Conservation (phyloP, 176 grass and related monocot species). For the Calamus simplicifolius region DNA sequence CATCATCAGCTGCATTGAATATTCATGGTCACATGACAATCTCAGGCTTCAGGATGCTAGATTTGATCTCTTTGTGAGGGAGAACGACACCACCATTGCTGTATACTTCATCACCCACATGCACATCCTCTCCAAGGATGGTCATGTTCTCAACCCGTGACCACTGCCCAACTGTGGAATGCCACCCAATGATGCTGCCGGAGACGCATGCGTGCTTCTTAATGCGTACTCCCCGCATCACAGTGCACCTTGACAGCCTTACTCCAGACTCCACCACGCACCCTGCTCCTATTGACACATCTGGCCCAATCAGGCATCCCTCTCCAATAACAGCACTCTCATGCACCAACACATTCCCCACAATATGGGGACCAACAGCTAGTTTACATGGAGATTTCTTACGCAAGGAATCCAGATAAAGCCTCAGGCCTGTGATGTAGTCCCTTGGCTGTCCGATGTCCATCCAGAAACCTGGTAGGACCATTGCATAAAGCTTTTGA, state of each 20-base stretch:
- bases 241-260: constrained; percentile 76
- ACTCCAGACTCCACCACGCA: constrained; percentile 80
- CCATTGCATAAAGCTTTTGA: constrained; percentile 54
- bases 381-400: constrained; percentile 59
- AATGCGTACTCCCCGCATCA: constrained; percentile 54
- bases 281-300: constrained; percentile 74
- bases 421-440: constrained; percentile 75
- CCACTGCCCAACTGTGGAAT: constrained; percentile 86
- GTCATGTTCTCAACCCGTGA: constrained; percentile 81
- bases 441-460: constrained; percentile 81
- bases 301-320: constrained; percentile 86
- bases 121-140: constrained; percentile 86
- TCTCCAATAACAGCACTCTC: constrained; percentile 84
- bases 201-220: constrained; percentile 80
- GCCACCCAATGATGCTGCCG: constrained; percentile 89
- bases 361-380: constrained; percentile 40
- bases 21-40: constrained; percentile 72
- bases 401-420: constrained; percentile 71
- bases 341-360: constrained; percentile 75
- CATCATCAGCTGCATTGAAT: no score
- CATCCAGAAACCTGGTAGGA: constrained; percentile 98
- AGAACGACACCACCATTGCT: constrained; percentile 87
- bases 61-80: constrained; percentile 92
- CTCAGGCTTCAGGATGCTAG: constrained; percentile 88
- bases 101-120: constrained; percentile 82